Conservation (phyloP, 306 rosid species). For the Abrus pulchellus region DNA sequence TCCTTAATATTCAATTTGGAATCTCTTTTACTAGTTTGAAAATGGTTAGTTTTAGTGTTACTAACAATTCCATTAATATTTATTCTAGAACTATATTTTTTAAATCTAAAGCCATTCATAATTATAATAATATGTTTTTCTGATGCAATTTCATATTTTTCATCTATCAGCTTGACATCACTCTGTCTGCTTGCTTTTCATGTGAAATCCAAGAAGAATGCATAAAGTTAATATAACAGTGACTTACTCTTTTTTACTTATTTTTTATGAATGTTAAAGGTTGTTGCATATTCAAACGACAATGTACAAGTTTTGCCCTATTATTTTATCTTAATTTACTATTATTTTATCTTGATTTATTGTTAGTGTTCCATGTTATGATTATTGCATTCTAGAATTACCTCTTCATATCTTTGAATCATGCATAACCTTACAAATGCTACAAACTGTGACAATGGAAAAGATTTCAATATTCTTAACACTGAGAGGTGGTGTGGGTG, state of each 20-base stretch:
- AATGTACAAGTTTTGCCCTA: conserved; percentile 70
- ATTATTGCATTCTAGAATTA: conserved; percentile 2
- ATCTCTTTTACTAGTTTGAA: conserved; percentile 67
- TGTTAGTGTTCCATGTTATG: conserved; percentile 8
- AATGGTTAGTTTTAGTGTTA: conserved; percentile 66
- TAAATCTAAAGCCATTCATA: not conserved
- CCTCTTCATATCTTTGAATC: conserved; percentile 24
- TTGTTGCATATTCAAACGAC: conserved; percentile 82
- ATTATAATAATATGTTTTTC: not conserved
- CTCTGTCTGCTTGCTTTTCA: conserved; percentile 26
- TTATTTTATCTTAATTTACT: conserved; percentile 46
- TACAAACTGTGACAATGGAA: conserved; percentile 21
- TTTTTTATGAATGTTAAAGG: conserved; percentile 57
- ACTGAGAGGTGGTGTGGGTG: too few relatives aligned
- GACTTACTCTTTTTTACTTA: conserved; percentile 10
- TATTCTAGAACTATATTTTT: not conserved
- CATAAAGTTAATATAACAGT: not conserved
- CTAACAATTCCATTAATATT: conserved; percentile 9
- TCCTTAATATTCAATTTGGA: conserved; percentile 87
- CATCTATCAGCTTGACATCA: conserved; percentile 1
- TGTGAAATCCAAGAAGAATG: conserved; percentile 28
- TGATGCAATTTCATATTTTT: conserved; percentile 21
- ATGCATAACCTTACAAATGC: conserved; percentile 34
- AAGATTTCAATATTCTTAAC: conserved; percentile 8
- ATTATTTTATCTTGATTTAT: conserved; percentile 31